Conservation (phyloP, 192 early-diverging fungal genomes). For the Piromyces finnis region DNA sequence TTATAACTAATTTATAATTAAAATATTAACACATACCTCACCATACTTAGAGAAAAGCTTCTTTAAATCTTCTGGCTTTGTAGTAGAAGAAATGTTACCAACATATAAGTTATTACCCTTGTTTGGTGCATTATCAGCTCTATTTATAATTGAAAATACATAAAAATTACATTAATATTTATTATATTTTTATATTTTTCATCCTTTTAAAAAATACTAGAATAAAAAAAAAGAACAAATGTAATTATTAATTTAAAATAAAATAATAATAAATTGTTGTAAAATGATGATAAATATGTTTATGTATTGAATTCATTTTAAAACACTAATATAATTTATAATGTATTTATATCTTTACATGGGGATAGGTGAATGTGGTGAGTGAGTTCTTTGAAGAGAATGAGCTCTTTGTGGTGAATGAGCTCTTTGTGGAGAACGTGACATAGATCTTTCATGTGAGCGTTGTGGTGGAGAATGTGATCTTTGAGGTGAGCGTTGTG, state of each 20-base stretch:
- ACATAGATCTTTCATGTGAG: background rate
- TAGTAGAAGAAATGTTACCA: background rate
- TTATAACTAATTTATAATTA: too few species aligned
- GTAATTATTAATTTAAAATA: background rate
- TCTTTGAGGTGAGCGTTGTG: background rate
- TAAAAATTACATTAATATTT: too few species aligned
- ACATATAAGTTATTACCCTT: background rate
- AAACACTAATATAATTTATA: background rate
- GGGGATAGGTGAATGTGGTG: background rate
- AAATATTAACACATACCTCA: background rate
- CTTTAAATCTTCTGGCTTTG: background rate
- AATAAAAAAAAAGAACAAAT: background rate
- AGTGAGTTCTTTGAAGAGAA: background rate
- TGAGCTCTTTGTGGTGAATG: background rate
- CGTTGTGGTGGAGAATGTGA: background rate
- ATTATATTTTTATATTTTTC: too few species aligned
- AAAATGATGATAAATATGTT: too few species aligned
- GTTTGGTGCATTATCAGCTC: background rate
- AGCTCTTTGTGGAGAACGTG: background rate
- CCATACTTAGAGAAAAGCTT: background rate
- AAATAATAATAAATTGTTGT: too few species aligned
- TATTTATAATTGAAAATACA: background rate
- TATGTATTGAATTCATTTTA: background rate
- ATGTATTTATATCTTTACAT: background rate
- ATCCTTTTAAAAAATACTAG: too few species aligned